Conservation (phyloP, 306 rosid species). For the Acacia acuminata region DNA sequence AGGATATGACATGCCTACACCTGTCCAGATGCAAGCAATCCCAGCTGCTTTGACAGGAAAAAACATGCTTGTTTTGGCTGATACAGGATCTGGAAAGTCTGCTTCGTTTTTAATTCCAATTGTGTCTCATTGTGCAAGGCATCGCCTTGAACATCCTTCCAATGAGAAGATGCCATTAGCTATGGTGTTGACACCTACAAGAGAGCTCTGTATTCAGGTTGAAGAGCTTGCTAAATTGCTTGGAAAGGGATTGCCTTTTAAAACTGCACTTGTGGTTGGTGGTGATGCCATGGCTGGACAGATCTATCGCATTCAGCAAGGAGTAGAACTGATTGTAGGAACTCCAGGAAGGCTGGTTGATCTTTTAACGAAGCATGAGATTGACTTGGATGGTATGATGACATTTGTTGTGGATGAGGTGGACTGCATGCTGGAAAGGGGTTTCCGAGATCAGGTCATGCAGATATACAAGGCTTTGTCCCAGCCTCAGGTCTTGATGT, state of each 20-base stretch:
- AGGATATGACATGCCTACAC: slow-evolving; percentile 79
- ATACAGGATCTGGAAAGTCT: slow-evolving; percentile 85
- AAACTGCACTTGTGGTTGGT: slow-evolving; percentile 92
- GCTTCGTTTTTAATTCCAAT: slow-evolving; percentile 78
- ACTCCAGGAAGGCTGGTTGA: slow-evolving; percentile 87
- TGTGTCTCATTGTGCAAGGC: slow-evolving; percentile 51
- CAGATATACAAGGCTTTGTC: slow-evolving; percentile 70
- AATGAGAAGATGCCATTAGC: slow-evolving; percentile 62
- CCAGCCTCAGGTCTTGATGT: slow-evolving; percentile 80
- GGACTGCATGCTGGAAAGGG: slow-evolving; percentile 81
- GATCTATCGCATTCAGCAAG: slow-evolving; percentile 74
- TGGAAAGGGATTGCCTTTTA: slow-evolving; percentile 77
- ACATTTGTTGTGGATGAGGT: slow-evolving; percentile 85
- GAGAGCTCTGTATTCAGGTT: slow-evolving; percentile 82
- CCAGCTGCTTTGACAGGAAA: slow-evolving; percentile 73
- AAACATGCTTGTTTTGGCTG: slow-evolving; percentile 76
- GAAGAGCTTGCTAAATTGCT: slow-evolving; percentile 82
- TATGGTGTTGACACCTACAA: slow-evolving; percentile 75
- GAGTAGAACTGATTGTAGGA: slow-evolving; percentile 80
- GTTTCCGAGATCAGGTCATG: slow-evolving; percentile 82
- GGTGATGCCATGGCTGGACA: slow-evolving; percentile 88
- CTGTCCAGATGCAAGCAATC: slow-evolving; percentile 93
- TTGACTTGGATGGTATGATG: slow-evolving; percentile 58
- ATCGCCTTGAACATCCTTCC: slow-evolving; percentile 36
- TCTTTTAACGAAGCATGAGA: slow-evolving; percentile 67